Conservation (phyloP, 805 yeast species). For the Metschnikowia koreensis region DNA sequence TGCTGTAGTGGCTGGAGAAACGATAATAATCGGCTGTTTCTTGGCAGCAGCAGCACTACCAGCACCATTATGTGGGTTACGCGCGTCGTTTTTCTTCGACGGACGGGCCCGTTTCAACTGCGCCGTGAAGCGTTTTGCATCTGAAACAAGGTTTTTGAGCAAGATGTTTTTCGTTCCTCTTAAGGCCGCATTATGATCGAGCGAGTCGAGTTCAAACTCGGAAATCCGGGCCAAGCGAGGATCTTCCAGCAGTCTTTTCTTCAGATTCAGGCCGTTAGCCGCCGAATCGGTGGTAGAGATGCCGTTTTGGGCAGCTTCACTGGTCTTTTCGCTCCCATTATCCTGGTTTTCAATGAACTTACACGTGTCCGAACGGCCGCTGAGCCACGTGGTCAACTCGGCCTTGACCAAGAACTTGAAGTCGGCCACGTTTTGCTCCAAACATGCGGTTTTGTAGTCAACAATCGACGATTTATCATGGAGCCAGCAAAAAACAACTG, state of each 20-base stretch:
- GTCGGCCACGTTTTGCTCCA: conserved; percentile 58
- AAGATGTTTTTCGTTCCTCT: conserved; percentile 68
- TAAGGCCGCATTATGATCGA: conserved; percentile 59
- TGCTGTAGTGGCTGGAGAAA: conserved; percentile 47
- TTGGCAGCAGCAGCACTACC: conserved; percentile 15
- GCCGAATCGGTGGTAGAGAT: too few species aligned
- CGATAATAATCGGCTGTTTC: conserved; percentile 43
- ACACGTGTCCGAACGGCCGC: conserved; percentile 62
- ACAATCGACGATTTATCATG: conserved; percentile 72
- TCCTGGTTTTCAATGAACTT: conserved; percentile 44
- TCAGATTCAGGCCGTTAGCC: neutral
- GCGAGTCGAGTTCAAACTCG: conserved; percentile 47
- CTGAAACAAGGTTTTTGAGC: conserved; percentile 66
- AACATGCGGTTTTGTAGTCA: conserved; percentile 76
- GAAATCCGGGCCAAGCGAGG: conserved; percentile 49
- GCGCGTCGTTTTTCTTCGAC: conserved; percentile 7
- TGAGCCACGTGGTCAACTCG: conserved; percentile 78
- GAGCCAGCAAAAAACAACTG: conserved; percentile 76
- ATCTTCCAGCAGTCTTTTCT: conserved; percentile 30
- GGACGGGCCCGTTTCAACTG: conserved; percentile 41
- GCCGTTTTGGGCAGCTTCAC: neutral
- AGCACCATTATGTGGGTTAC: too few species aligned
- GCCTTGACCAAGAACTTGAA: conserved; percentile 82
- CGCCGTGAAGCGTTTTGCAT: conserved; percentile 57
- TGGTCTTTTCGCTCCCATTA: neutral